Evolutionary conservation across 1,284 basidiomycete species (phyloP).

Genomic region (Mycocalia duriaeana): DNA sequence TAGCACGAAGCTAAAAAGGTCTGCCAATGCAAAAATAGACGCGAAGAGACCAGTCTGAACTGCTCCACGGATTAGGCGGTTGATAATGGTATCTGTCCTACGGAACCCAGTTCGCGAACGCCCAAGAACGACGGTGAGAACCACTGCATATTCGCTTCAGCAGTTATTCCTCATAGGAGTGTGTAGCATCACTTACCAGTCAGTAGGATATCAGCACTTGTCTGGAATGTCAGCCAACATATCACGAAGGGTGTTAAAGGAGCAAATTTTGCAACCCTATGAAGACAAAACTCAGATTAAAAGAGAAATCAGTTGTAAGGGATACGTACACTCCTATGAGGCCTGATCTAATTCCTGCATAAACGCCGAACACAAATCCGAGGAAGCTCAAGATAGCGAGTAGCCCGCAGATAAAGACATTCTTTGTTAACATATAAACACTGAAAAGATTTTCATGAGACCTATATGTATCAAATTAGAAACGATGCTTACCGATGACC

Average conservation of each 20-base stretch:
- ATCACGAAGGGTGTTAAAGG: constrained; percentile 24
- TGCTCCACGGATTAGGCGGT: constrained; percentile 41
- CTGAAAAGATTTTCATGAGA: constrained; percentile 14
- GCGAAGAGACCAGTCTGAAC: constrained; percentile 44
- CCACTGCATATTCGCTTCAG: constrained; percentile 13
- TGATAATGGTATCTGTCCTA: constrained; percentile 40
- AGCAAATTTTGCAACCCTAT: constrained; percentile 23
- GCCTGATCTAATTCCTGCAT: constrained; percentile 31
- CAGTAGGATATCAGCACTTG: constrained; percentile 33
- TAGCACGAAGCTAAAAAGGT: constrained; percentile 36
- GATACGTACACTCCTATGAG: constrained; percentile 32
- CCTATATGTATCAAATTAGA: background rate
- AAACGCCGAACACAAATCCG: constrained; percentile 33
- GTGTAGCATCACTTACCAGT: background rate
- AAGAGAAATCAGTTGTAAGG: no score
- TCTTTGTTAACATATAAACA: constrained; percentile 31
- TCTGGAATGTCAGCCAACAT: constrained; percentile 38
- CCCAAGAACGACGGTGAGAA: constrained; percentile 29
- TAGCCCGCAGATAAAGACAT: constrained; percentile 25
- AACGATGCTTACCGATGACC: constrained; percentile 31
- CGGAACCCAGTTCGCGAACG: constrained; percentile 39
- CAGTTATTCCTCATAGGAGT: background rate
- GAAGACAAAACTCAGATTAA: no score
- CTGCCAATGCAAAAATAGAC: constrained; percentile 37
- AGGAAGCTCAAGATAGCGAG: constrained; percentile 29